phyloP scores from a whole-genome alignment of 768 basidiomycete species.

The Mycena capillaripes region DNA sequence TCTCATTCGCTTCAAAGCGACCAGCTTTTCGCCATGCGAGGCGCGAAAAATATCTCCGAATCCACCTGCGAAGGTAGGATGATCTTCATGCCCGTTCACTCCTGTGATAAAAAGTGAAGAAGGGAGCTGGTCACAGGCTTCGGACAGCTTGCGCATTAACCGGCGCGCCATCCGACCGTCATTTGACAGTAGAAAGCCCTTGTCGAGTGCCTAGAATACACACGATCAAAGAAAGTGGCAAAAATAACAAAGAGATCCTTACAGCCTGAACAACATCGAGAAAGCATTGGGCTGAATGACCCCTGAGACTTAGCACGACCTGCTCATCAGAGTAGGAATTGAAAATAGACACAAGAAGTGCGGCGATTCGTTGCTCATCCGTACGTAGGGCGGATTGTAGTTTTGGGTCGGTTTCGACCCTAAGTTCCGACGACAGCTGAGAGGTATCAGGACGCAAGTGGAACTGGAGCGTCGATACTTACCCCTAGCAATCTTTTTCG shows the following conservation, averaged over 20 bases:
- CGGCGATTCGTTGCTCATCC: conserved; percentile 1
- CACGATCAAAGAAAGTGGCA: background rate
- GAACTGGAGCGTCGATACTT: too few relatives aligned
- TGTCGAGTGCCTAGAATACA: background rate
- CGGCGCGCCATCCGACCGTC: conserved; percentile 8
- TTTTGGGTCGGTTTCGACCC: background rate
- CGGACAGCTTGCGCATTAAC: conserved; percentile 10
- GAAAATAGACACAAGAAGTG: conserved; percentile 3
- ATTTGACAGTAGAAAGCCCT: background rate
- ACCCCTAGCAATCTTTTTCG: too few relatives aligned
- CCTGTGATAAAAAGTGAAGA: conserved; percentile 13
- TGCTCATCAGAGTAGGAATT: background rate
- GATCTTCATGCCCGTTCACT: background rate
- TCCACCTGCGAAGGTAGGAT: too few relatives aligned
- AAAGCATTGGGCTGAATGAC: background rate
- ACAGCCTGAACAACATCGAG: conserved; percentile 12
- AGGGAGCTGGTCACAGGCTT: background rate
- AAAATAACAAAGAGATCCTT: background rate
- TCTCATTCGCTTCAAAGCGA: too few relatives aligned
- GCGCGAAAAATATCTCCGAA: too few relatives aligned
- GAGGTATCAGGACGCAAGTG: background rate
- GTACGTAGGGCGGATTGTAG: background rate
- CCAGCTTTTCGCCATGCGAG: too few relatives aligned
- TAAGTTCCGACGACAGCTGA: background rate
- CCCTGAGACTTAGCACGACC: background rate